phyloP scores from a whole-genome alignment of 2,329 filamentous ascomycete species.

The Ophiosphaerella herpotricha region DNA sequence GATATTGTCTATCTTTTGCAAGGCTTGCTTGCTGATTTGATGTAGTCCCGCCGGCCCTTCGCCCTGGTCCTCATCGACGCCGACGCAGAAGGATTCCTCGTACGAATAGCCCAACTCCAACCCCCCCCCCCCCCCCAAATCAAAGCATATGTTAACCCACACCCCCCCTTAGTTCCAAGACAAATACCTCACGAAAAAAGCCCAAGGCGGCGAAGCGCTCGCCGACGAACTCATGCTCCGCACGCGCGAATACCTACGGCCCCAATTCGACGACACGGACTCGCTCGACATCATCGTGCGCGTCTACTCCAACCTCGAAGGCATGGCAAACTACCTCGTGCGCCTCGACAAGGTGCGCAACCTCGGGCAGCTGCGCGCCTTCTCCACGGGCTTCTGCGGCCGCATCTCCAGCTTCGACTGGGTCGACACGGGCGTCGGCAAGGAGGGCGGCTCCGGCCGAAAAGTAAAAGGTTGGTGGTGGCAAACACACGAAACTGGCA shows the following conservation, averaged over 20 bases:
- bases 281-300: conserved; percentile 41
- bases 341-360: conserved; percentile 42
- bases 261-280: conserved; percentile 42
- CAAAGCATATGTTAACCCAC: conserved; percentile 1
- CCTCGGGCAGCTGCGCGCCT: conserved; percentile 41
- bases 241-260: conserved; percentile 42
- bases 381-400: conserved; percentile 44
- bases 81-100: conserved; percentile 44
- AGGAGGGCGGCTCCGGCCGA: conserved; percentile 39
- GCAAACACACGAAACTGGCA: no score
- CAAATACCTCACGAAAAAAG: conserved; percentile 42
- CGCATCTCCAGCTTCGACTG: conserved; percentile 44
- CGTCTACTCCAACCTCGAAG: conserved; percentile 44
- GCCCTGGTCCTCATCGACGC: conserved; percentile 45
- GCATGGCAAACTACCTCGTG: conserved; percentile 44
- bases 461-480: conserved; percentile 40
- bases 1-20: neutral
- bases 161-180: conserved; percentile 37
- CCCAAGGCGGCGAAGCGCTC: conserved; percentile 41
- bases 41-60: conserved; percentile 41
- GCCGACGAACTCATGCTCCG: conserved; percentile 43
- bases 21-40: conserved; percentile 9
- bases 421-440: conserved; percentile 43
- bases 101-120: conserved; percentile 11
- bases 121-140: no score